Base-by-base conservation (phyloP, 1,139 yeast species). In the Yamadazyma triangularis region DNA sequence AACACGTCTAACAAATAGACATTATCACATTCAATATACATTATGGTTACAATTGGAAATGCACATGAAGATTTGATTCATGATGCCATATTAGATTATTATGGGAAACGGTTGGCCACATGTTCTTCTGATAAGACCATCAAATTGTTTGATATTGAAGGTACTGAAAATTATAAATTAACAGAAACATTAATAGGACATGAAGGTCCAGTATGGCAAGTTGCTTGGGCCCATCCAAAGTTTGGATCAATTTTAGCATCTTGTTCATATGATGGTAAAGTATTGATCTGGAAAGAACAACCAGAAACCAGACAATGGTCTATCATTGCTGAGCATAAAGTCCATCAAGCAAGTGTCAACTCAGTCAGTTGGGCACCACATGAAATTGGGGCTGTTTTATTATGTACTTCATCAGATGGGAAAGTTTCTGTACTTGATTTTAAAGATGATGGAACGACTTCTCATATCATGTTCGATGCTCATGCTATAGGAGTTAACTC, bases 121-220 rank as follows among this genome's bases (percentile, higher is more conserved):
- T 85, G 96, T 53, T 87, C 96, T 8, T 84, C 95, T 4, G 98
- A 91, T 63, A 87, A 87, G 54, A 85, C 95, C 20, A 85, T 91
- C 63, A 88, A 88, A 61, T 79, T 91, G 42, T 91, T 87, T 53
- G 96, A 89, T 45, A 79, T 89, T 32, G 95, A 87, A 34, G 72
- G 71, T 15, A 88, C 91, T 29, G 95, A 87, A 34, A 76, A 71
- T 49, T 85, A 84, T 57, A 79, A 73, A 53, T 67, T 88, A 32
- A 70, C 81, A 20, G 95, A 88, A 44, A 88, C 97, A 2, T 68
- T 91, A 44, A 73, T 51, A 77, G 95, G 70, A 19, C 99, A 91
- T 57, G 96, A 88, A 42, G 98, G 98, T 14, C 97, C 98, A 8
- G 96, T 93, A 29, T 93, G 99, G 98, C 96, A 91, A 61, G 94